These are phyloP conservation scores for Fusarium dimerum DNA, from an alignment of 2,329 filamentous ascomycete species.

Conservation along the genomic window DNA sequence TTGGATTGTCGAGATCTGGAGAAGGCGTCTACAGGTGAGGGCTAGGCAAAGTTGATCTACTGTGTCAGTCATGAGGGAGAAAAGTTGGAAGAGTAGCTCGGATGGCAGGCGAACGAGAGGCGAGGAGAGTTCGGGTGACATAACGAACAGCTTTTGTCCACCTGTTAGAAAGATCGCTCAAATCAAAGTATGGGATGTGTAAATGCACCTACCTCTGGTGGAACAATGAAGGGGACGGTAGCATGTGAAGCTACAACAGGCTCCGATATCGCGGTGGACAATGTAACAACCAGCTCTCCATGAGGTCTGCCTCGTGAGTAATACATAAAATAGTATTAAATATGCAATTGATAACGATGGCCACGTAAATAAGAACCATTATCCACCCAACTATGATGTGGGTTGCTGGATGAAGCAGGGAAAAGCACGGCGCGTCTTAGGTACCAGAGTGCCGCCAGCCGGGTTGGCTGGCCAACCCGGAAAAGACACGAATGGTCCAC, in stretches of 20 bases:
- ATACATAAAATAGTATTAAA: neutral
- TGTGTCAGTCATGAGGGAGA: conserved; percentile 1
- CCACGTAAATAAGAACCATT: neutral
- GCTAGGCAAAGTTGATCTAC: conserved; percentile 7
- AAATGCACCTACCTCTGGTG: conserved; percentile 4
- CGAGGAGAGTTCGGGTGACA: conserved; percentile 3
- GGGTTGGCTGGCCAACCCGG: neutral
- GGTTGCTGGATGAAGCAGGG: neutral
- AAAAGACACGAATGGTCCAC: neutral
- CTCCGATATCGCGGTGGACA: neutral
- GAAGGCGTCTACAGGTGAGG: conserved; percentile 6
- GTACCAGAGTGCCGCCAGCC: neutral
- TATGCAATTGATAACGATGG: neutral
- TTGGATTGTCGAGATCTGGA: conserved; percentile 3
- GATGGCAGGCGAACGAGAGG: conserved; percentile 8
- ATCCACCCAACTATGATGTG: neutral
- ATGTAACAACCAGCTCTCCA: neutral
- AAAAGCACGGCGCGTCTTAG: neutral
- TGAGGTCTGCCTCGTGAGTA: too few relatives aligned
- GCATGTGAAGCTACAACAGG: conserved; percentile 1
- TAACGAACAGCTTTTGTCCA: conserved; percentile 2
- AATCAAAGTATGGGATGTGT: neutral
- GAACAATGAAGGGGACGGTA: conserved; percentile 3
- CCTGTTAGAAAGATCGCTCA: neutral
- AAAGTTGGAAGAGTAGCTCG: conserved; percentile 7